Base-by-base conservation (phyloP, 2,329 filamentous ascomycete genomes). In the Hypoxylon sp. region DNA sequence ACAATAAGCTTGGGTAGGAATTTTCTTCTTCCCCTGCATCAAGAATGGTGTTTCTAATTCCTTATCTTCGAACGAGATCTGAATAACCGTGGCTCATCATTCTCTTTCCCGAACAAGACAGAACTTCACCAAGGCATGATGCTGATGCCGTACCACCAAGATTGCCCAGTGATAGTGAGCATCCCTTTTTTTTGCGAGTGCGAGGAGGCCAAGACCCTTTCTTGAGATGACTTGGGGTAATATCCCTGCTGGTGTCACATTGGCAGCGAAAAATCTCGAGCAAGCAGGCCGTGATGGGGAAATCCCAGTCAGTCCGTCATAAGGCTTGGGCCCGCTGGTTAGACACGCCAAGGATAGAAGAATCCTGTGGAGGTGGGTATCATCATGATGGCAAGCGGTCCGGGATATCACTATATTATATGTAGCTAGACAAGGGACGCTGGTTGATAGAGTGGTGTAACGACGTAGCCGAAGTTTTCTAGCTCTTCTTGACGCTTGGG, bases 291-390 rank as follows among this genome's bases (percentile, higher is more conserved):
- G 16, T 27, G 38, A 48, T 20, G 43, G 46, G 46, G 34, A 41
- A 37, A n/a, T n/a, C n/a, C n/a, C 30, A 23, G 37, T 23, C 30
- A 31, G 51, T 13, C 34, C 47, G 49, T 49, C 47, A 11, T 17
- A 23, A 5, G n/a, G 12, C 21, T 41, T 37, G 31, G 21, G 13
- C 20, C 27, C 43, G 42, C 42, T 30, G 20, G 44, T 35, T 48
- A 43, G 40, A 16, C 21, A 16, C 5, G 41, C 34, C 30, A 49
- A 41, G 51, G 30, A 47, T 51, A 34, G 21, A 32, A 29, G 34
- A 36, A 46, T 54, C 45, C 21, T 51, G 31, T 21, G 42, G 47
- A 48, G 52, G 32, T 55, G 51, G 50, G 51, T 54, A 51, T 54
- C 29, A 47, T 47, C 30, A 13, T 23, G 42, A 29, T 51, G 12